Conservation (phyloP, 78 protist genomes). For the Anaeramoeba flamelloides region DNA sequence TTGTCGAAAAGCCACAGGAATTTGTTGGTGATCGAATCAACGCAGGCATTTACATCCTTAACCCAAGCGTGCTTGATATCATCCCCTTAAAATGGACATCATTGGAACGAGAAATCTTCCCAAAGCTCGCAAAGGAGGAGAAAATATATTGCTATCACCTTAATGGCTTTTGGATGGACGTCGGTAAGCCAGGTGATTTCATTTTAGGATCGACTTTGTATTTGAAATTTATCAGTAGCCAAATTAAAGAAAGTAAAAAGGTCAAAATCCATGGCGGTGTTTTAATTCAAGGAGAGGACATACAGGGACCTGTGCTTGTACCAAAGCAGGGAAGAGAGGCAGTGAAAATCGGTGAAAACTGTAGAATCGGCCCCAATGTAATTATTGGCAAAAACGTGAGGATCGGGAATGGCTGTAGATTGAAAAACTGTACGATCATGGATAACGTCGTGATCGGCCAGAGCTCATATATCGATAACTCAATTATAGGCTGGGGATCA, state of each 20-base stretch:
- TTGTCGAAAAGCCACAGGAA: constrained; percentile 73
- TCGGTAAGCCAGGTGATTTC: constrained; percentile 79
- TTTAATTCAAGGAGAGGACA: constrained; percentile 9
- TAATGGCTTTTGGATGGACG: constrained; percentile 86
- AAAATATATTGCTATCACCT: constrained; percentile 56
- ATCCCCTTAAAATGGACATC: constrained; percentile 36
- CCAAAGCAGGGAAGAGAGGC: too few relatives aligned
- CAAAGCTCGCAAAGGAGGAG: constrained; percentile 56
- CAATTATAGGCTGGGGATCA: constrained; percentile 78
- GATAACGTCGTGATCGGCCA: constrained; percentile 29
- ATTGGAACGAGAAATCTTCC: constrained; percentile 71
- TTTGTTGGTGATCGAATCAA: constrained; percentile 78
- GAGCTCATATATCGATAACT: constrained; percentile 28
- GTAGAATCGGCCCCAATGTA: not conserved
- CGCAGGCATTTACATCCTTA: constrained; percentile 77
- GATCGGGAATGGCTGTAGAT: constrained; percentile 52
- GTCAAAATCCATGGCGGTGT: constrained; percentile 14
- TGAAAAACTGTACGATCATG: constrained; percentile 31
- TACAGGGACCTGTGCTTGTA: too few relatives aligned
- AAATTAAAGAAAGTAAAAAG: not conserved
- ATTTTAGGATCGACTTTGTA: constrained; percentile 26
- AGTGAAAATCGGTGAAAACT: not conserved
- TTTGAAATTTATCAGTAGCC: not conserved
- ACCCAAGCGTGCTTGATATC: constrained; percentile 50
- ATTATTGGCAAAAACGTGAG: constrained; percentile 53